phyloP scores from a whole-genome alignment of 768 basidiomycete genomes.

The Podaxis sp. region DNA sequence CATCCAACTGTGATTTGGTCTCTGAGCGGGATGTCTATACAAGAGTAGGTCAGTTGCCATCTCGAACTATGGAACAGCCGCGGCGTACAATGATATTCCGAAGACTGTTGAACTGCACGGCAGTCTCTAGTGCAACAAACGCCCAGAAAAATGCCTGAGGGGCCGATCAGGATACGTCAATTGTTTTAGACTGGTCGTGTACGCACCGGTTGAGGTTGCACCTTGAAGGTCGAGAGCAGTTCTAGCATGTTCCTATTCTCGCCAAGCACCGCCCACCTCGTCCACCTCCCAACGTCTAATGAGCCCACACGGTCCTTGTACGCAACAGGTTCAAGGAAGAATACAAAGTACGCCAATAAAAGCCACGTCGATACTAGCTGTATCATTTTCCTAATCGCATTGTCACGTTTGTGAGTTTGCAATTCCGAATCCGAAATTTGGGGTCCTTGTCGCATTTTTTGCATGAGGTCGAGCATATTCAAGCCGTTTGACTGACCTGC shows the following conservation, averaged over 20 bases:
- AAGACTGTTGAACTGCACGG: conserved; percentile 70
- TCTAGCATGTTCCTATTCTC: conserved; percentile 31
- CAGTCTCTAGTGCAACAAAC: conserved; percentile 71
- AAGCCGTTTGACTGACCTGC: conserved; percentile 17
- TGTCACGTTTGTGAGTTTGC: conserved; percentile 19
- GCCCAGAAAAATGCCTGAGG: conserved; percentile 83
- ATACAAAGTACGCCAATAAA: conserved; percentile 65
- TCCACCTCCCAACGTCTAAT: conserved; percentile 42
- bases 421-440: neutral
- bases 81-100: conserved; percentile 64
- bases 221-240: conserved; percentile 34
- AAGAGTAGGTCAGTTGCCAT: conserved; percentile 38
- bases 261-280: conserved; percentile 62
- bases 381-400: conserved; percentile 55
- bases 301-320: conserved; percentile 39
- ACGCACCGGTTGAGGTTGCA: conserved; percentile 58
- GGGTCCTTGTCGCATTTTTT: conserved; percentile 19
- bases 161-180: conserved; percentile 5
- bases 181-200: neutral
- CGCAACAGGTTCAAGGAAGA: conserved; percentile 61
- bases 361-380: conserved; percentile 67
- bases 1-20: conserved; percentile 57
- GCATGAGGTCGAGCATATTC: conserved; percentile 23
- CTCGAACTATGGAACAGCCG: neutral
- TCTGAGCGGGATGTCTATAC: conserved; percentile 61